Conservation (phyloP, 345 rosid species). For the Salix udensis region DNA sequence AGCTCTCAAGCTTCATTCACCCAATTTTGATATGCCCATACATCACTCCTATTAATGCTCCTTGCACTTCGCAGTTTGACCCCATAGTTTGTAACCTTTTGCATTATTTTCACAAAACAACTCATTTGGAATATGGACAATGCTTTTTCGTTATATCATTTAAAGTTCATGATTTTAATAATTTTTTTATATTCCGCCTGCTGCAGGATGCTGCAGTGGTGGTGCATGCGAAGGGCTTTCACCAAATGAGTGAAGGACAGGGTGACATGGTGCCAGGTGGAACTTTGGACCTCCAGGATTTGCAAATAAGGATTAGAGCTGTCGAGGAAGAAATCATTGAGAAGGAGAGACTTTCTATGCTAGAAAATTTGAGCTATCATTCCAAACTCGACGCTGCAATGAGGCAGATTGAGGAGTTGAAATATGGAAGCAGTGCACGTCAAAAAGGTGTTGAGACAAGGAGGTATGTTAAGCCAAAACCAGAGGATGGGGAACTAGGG, state of each 20-base stretch:
- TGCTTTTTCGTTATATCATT: not conserved
- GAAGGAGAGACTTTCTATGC: conserved; percentile 52
- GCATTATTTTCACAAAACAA: not conserved
- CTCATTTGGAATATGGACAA: no score
- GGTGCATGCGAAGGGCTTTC: conserved; percentile 30
- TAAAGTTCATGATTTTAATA: not conserved
- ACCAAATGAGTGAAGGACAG: conserved; percentile 27
- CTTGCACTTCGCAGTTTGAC: no score
- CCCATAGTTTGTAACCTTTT: not conserved
- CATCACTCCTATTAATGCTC: not conserved
- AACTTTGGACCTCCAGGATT: conserved; percentile 45
- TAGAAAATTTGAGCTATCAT: conserved; percentile 45
- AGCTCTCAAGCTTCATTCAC: not conserved
- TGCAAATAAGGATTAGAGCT: conserved; percentile 58
- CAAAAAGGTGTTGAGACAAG: conserved; percentile 28
- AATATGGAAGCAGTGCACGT: conserved; percentile 25
- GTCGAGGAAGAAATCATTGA: conserved; percentile 57
- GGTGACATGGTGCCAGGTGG: conserved; percentile 19
- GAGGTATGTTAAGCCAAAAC: conserved; percentile 32
- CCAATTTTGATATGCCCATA: not conserved
- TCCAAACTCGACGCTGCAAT: conserved; percentile 54
- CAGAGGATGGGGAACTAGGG: conserved; percentile 25
- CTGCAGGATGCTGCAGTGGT: conserved; percentile 41
- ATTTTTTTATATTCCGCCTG: conserved; percentile 1
- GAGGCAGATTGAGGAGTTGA: conserved; percentile 53